Percentiles rank a stretch among this genome's conserved stretches.
phyloP scores from a whole-genome alignment of 108 stramenopile species.

The Cyclotella baltica region DNA sequence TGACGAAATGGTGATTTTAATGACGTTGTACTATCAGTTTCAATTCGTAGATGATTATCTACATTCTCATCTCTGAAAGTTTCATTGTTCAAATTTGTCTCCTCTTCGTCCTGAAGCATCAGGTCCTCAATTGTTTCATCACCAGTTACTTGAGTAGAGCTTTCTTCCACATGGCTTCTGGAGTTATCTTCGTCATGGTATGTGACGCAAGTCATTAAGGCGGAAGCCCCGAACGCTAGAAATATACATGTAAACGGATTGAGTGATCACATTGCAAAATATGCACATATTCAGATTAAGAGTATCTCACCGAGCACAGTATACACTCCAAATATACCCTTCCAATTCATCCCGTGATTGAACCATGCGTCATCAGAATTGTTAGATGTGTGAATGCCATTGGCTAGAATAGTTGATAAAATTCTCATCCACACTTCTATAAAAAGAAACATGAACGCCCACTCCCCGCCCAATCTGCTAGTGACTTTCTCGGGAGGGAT shows the following conservation, averaged over 20 bases:
- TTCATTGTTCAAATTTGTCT: background rate
- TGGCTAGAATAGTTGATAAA: conserved; percentile 66
- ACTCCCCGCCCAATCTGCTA: conserved; percentile 67
- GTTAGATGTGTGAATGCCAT: conserved; percentile 20
- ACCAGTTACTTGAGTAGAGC: background rate
- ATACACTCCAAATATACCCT: conserved; percentile 67
- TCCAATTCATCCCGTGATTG: conserved; percentile 54
- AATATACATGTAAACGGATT: too few relatives aligned
- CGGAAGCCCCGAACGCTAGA: conserved; percentile 10
- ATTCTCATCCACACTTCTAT: conserved; percentile 71
- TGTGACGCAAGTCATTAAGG: conserved; percentile 7
- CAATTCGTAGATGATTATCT: conserved; percentile 3
- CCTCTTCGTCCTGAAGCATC: background rate
- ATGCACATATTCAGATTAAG: conserved; percentile 37
- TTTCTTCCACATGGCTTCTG: background rate
- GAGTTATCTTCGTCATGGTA: conserved; percentile 4
- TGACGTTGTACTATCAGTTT: conserved; percentile 2
- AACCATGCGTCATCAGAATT: background rate
- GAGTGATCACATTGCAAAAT: background rate
- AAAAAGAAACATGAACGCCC: conserved; percentile 78
- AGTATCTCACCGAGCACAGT: conserved; percentile 59
- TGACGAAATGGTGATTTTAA: conserved; percentile 44
- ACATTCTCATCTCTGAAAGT: conserved; percentile 10
- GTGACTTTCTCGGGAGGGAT: conserved; percentile 54
- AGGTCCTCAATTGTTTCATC: background rate